Evolutionary conservation across 2,329 filamentous ascomycete species (phyloP).

Genomic region (Cercospora citrullina): DNA sequence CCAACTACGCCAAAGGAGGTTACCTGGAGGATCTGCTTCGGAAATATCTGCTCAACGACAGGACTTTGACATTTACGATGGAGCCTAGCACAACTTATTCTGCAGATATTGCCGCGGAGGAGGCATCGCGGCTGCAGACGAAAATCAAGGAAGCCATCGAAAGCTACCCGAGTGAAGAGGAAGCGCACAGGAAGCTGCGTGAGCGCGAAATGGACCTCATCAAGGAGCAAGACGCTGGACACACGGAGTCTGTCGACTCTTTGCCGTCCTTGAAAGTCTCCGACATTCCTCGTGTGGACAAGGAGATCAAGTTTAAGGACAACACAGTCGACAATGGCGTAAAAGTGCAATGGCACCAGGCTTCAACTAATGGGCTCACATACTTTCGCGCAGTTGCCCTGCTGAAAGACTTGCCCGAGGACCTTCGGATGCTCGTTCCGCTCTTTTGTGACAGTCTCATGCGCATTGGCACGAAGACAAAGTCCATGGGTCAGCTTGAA

Average conservation of each 20-base stretch:
- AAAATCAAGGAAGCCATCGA: slow-evolving; percentile 72
- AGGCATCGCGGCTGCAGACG: slow-evolving; percentile 68
- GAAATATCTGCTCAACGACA: slow-evolving; percentile 86
- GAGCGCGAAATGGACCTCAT: slow-evolving; percentile 78
- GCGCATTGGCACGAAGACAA: slow-evolving; percentile 83
- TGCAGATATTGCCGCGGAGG: slow-evolving; percentile 72
- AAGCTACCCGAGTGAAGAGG: slow-evolving; percentile 67
- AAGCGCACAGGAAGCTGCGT: slow-evolving; percentile 70
- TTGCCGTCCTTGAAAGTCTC: slow-evolving; percentile 83
- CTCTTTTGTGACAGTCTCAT: slow-evolving; percentile 91
- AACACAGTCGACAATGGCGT: slow-evolving; percentile 58
- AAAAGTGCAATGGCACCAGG: slow-evolving; percentile 84
- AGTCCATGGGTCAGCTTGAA: slow-evolving; percentile 91
- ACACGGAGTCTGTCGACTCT: slow-evolving; percentile 80
- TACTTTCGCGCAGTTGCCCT: slow-evolving; percentile 90
- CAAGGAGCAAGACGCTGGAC: slow-evolving; percentile 64
- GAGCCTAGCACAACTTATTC: slow-evolving; percentile 75
- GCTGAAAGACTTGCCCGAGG: slow-evolving; percentile 76
- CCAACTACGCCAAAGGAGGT: slow-evolving; percentile 68
- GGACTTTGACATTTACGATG: slow-evolving; percentile 92
- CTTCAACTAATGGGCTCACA: slow-evolving; percentile 90
- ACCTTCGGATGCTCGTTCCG: slow-evolving; percentile 80
- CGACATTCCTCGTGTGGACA: slow-evolving; percentile 81
- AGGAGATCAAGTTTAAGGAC: slow-evolving; percentile 66
- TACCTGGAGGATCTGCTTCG: slow-evolving; percentile 85